Conservation (phyloP, 495 filamentous ascomycete genomes). For the Darksidea phi region DNA sequence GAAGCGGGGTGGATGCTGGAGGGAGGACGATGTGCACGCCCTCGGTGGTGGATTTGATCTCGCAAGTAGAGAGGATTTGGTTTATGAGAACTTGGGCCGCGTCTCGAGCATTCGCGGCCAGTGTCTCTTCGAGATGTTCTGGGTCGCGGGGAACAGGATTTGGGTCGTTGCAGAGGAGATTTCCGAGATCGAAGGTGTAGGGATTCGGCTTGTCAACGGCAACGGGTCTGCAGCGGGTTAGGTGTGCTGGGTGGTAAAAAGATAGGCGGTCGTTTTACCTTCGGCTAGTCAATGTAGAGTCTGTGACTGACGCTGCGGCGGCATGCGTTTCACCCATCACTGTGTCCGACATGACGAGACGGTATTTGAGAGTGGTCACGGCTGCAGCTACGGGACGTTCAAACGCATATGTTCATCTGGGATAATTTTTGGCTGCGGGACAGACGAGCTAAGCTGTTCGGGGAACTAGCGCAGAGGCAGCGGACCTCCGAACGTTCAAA, state of each 20-base stretch:
- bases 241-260: background rate
- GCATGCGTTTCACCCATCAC: conserved; percentile 17
- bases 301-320: conserved; percentile 19
- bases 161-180: conserved; percentile 76
- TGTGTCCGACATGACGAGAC: conserved; percentile 11
- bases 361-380: background rate
- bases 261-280: conserved; percentile 2
- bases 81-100: conserved; percentile 85
- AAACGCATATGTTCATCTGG: background rate
- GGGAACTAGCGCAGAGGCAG: background rate
- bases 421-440: background rate
- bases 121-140: conserved; percentile 47
- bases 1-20: conserved; percentile 61
- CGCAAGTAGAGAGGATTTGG: conserved; percentile 80
- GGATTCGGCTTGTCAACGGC: conserved; percentile 78
- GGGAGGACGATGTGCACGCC: conserved; percentile 75
- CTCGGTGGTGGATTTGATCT: conserved; percentile 62
- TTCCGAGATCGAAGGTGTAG: conserved; percentile 88
- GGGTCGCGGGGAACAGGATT: conserved; percentile 67
- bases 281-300: conserved; percentile 15
- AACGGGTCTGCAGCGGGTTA: conserved; percentile 48
- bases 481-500: conserved; percentile 13
- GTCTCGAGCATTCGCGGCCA: conserved; percentile 73
- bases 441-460: background rate
- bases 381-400: background rate